Evolutionary conservation across 345 rosid genomes (phyloP), one percentile per base, ranked within the genome.

Genomic region (Mangifera indica): DNA sequence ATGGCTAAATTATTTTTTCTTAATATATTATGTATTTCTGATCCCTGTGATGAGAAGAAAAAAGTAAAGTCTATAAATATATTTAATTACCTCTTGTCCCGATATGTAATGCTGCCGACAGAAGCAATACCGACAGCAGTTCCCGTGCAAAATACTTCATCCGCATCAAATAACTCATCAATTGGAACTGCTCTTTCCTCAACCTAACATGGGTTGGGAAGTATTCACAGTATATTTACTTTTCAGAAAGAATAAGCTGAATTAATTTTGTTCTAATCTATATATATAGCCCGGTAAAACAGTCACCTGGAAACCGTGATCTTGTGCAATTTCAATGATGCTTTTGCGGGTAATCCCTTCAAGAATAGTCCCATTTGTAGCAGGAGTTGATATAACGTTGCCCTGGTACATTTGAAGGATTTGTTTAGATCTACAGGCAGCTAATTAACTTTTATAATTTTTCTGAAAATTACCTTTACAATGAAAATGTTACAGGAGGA

Each of bases 401-500:
- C 84, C 95, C 97, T 93, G 75, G 8, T 63, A 55, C 18, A 22
- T 45, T 17, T 49, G 53, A 15, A 9, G 20, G 7, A 34, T 37
- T n/a, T 18, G 45, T 15, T 61, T 60, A 34, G 64, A 14, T 34
- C 53, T 49, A 60, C 10, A 32, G 21, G 37, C 21, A 34, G 37
- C 20, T 46, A 60, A 60, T 7, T 61, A n/a, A n/a, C n/a, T n/a
- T n/a, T n/a, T n/a, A n/a, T n/a, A n/a, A n/a, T n/a, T n/a, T n/a
- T 37, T 37, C 42, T 5, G 1, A 37, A 7, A 37, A 37, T 37
- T 69, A 89, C 98, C 97, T 92, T 94, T 8, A 87, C 89, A 32
- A 90, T 55, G 75, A 94, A 94, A 67, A 94, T 85, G 75, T 91
- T 93, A 73, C 95, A 84, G 66, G 97, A 82, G 73, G 98, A 92